These are phyloP conservation scores for Purpureocillium lavendulum DNA, from an alignment of 2,329 filamentous ascomycete genomes.

Conservation along the genomic window DNA sequence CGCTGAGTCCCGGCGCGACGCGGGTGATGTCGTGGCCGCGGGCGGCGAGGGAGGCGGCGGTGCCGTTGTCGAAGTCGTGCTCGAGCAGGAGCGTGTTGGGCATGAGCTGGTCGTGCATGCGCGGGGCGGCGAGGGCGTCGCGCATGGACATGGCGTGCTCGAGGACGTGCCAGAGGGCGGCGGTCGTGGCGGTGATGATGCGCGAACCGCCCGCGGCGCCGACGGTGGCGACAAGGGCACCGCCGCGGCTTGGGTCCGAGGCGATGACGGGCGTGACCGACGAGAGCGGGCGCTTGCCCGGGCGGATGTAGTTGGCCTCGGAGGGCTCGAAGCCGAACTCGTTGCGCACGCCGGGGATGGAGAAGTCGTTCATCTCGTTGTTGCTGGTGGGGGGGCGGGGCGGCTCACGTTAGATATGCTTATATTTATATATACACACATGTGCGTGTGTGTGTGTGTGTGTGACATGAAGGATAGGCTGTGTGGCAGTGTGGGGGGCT, in stretches of 20 bases:
- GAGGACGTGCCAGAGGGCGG: slow-evolving; percentile 64
- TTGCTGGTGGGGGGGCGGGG: slow-evolving; percentile 27
- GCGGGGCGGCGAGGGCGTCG: slow-evolving; percentile 55
- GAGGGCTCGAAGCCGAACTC: slow-evolving; percentile 80
- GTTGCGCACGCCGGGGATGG: slow-evolving; percentile 68
- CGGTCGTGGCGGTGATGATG: slow-evolving; percentile 74
- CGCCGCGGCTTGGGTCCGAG: slow-evolving; percentile 43
- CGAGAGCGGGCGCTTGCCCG: slow-evolving; percentile 74
- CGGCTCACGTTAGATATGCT: slow-evolving; percentile 14
- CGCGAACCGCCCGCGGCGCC: slow-evolving; percentile 75
- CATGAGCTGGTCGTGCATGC: slow-evolving; percentile 76
- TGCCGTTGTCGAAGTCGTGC: slow-evolving; percentile 55
- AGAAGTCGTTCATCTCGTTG: slow-evolving; percentile 73
- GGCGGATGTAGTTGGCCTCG: slow-evolving; percentile 71
- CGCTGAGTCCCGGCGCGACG: slow-evolving; percentile 54
- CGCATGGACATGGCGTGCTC: slow-evolving; percentile 51
- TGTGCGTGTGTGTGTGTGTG: too few relatives aligned
- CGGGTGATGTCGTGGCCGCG: slow-evolving; percentile 66
- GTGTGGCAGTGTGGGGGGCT: slow-evolving; percentile 12
- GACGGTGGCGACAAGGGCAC: slow-evolving; percentile 57
- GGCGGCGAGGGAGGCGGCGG: slow-evolving; percentile 52
- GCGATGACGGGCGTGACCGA: slow-evolving; percentile 75
- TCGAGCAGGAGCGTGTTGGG: slow-evolving; percentile 65
- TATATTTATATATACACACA: too few relatives aligned
- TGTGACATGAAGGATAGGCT: too few relatives aligned